These are phyloP conservation scores for Colletotrichum sp. DNA, from an alignment of 2,329 filamentous ascomycete genomes.

Conservation along the genomic window DNA sequence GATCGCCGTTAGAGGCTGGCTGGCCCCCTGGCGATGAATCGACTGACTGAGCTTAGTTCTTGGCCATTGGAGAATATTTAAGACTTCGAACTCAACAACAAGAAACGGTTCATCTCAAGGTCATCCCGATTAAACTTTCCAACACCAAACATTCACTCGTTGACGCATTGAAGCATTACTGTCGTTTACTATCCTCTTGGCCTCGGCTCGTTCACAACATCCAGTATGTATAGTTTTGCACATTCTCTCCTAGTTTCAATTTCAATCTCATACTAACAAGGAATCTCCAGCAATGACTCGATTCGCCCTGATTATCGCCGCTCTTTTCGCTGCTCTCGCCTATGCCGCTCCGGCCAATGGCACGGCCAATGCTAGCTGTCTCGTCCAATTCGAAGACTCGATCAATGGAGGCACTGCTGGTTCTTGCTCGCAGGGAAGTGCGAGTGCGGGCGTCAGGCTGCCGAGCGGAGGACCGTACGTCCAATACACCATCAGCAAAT, in stretches of 20 bases:
- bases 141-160: fast-evolving
- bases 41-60: fast-evolving
- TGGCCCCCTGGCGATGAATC: neutral
- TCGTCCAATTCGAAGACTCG: neutral
- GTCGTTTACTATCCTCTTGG: neutral
- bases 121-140: neutral
- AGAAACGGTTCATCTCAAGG: neutral
- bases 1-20: neutral
- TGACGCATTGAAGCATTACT: fast-evolving
- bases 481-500: neutral
- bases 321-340: neutral
- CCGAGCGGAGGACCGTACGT: neutral
- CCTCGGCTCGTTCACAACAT: neutral
- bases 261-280: fast-evolving
- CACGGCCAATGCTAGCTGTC: neutral
- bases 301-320: neutral
- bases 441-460: neutral
- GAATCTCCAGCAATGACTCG: neutral
- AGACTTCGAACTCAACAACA: neutral
- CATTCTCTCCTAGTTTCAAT: fast-evolving
- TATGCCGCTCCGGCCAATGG: neutral
- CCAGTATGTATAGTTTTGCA: neutral
- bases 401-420: neutral
- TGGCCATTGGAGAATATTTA: neutral
- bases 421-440: neutral